Conservation (phyloP, 495 filamentous ascomycete genomes). For the Viridothelium virens region DNA sequence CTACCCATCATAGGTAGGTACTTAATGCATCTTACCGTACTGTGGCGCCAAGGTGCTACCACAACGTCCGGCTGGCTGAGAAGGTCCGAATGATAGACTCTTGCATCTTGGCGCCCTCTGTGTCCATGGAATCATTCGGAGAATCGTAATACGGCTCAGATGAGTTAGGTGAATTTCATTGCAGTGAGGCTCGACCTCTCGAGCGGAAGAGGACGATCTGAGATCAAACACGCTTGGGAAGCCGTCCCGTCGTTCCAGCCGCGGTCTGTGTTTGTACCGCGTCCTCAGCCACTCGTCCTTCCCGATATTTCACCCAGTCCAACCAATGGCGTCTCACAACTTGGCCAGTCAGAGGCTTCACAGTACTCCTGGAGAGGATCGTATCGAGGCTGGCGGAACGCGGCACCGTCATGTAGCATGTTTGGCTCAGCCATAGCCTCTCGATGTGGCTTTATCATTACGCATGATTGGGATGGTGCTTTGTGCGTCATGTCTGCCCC, state of each 20-base stretch:
- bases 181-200: neutral
- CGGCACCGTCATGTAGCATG: neutral
- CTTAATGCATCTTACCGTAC: too few relatives aligned
- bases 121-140: too few relatives aligned
- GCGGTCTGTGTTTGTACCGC: neutral
- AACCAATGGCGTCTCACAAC: neutral
- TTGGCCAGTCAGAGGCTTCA: neutral
- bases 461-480: neutral
- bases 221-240: neutral
- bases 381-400: neutral
- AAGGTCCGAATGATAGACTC: too few relatives aligned
- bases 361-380: neutral
- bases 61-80: too few relatives aligned
- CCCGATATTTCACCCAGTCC: neutral
- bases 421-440: neutral
- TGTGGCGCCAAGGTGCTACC: too few relatives aligned
- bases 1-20: too few relatives aligned
- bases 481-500: neutral
- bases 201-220: neutral
- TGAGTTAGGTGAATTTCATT: neutral
- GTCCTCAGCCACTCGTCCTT: constrained; percentile 6
- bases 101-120: too few relatives aligned
- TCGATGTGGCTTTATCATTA: neutral
- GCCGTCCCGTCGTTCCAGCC: neutral
- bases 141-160: too few relatives aligned